Base-by-base conservation (phyloP, 2,329 filamentous ascomycete species). In the Colletotrichum agaves region DNA sequence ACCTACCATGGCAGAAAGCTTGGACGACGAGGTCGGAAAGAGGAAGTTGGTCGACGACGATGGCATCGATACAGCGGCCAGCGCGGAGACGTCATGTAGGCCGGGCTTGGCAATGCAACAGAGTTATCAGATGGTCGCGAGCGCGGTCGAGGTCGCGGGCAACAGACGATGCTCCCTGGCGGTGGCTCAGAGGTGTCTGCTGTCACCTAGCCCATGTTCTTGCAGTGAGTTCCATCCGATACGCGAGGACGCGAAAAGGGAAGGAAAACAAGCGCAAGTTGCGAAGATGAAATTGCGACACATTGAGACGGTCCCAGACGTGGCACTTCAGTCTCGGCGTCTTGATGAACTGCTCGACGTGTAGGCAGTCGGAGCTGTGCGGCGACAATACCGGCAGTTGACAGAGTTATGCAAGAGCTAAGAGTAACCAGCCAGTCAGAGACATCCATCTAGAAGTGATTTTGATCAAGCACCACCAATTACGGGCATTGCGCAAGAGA, bases 101-200 rank as follows among this genome's bases (percentile, higher is more conserved):
- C 13, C 52, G 33, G 31, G 59, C 63, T 67, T 69, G 67, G 67
- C 67, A 67, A 63, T 69, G 67, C 63, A 60, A 69, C 63, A 12
- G 56, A 47, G 46, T 46, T 56, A 59, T 59, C 47, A 67, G 55
- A 64, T 41, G 61, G 61, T 33, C 47, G 33, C 53, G 41, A 19
- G 8, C 11, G 19, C 46, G 31, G 13, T 49, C 39, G 3, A 11
- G 6, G 19, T 41, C 46, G 35, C 46, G 35, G 64, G n/a, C 53
- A 52, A n/a, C n/a, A 55, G n/a, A 17, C 17, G n/a, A 23, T 12
- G 13, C 17, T 39, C n/a, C n/a, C 31, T 33, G 33, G 39, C 46
- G 41, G 39, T 37, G 41, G n/a, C 17, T 55, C 15, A 43, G 37
- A 41, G 57, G 5, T 3, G 13, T 49, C 12, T 39, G 58, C 50